These are phyloP conservation scores for Pleurotus salmoneostramineus DNA, from an alignment of 768 basidiomycete genomes.

Conservation along the genomic window DNA sequence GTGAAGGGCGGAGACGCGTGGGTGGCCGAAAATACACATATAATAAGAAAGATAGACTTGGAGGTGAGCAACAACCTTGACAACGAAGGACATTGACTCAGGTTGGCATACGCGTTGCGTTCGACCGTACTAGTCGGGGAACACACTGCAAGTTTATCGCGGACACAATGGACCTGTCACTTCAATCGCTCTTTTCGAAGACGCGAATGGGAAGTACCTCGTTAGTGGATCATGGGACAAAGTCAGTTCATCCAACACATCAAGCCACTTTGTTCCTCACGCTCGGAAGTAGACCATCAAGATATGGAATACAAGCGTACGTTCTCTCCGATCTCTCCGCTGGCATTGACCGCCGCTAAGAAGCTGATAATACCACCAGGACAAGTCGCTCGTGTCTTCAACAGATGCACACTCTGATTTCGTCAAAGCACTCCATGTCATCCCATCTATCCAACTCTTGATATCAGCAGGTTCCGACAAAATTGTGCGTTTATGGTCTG, in stretches of 20 bases:
- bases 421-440: conserved; percentile 76
- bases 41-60: conserved; percentile 69
- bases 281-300: conserved; percentile 63
- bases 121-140: conserved; percentile 60
- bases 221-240: conserved; percentile 96
- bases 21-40: conserved; percentile 85
- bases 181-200: conserved; percentile 64
- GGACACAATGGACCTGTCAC: conserved; percentile 93
- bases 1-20: conserved; percentile 68
- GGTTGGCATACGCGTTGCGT: neutral
- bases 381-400: conserved; percentile 63
- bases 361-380: conserved; percentile 38
- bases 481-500: conserved; percentile 80
- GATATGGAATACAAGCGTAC: conserved; percentile 78
- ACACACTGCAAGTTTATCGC: conserved; percentile 67
- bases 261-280: conserved; percentile 5
- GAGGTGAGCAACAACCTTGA: conserved; percentile 43
- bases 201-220: conserved; percentile 38
- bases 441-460: conserved; percentile 62
- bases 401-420: conserved; percentile 86
- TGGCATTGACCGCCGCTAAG: neutral
- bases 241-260: conserved; percentile 27
- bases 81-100: neutral
- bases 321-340: conserved; percentile 13
- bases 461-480: conserved; percentile 92